Evolutionary conservation across 805 yeast species (phyloP).

Genomic region (Starmerella stellata): DNA sequence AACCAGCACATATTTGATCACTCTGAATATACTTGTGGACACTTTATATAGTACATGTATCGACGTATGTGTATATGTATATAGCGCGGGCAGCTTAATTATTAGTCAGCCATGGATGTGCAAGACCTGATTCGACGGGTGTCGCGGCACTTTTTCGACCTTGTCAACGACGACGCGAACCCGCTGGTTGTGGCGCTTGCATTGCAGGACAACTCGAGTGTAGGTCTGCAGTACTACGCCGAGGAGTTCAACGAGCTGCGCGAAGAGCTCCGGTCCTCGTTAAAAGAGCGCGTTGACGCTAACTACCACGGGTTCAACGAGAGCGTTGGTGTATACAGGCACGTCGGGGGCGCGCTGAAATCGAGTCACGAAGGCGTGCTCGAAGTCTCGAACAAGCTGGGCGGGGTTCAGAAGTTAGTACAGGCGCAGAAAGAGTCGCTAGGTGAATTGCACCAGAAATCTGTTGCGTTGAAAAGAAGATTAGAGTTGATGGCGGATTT

Average conservation of each 20-base stretch:
- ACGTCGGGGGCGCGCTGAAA: conserved; percentile 43
- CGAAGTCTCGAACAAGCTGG: conserved; percentile 32
- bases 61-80: too few relatives aligned
- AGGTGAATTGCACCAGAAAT: conserved; percentile 45
- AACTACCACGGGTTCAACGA: conserved; percentile 55
- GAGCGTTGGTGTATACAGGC: conserved; percentile 67
- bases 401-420: conserved; percentile 33
- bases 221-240: conserved; percentile 66
- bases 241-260: conserved; percentile 49
- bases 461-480: conserved; percentile 46
- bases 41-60: too few relatives aligned
- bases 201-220: conserved; percentile 68
- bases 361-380: conserved; percentile 45
- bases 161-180: conserved; percentile 40
- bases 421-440: conserved; percentile 38
- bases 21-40: not conserved
- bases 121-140: conserved; percentile 11
- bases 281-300: conserved; percentile 53
- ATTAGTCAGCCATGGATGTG: conserved; percentile 10
- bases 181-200: conserved; percentile 75
- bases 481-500: conserved; percentile 53
- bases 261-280: conserved; percentile 35
- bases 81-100: too few relatives aligned
- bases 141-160: conserved; percentile 21
- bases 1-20: not conserved